Evolutionary conservation across 768 basidiomycete species (phyloP), one percentile per base, ranked within the genome.

Genomic region (Postia placenta): DNA sequence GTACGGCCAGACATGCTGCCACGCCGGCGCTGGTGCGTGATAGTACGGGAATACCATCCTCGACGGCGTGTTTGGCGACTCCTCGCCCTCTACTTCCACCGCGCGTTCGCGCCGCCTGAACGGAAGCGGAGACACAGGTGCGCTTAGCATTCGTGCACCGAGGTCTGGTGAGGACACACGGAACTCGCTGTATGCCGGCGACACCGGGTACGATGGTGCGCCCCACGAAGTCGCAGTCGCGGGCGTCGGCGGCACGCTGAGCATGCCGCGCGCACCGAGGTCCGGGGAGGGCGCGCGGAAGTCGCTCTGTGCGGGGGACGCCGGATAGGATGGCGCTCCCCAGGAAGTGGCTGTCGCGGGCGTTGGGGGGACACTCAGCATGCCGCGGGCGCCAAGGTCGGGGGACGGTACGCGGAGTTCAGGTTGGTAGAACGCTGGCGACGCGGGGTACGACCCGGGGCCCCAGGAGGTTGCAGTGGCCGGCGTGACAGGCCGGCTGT

Each of bases 221-320:
- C 75, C 78, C 64, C 74, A 75, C 14, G 77, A 79, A 2, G 79
- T 81, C 56, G 71, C 68, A 40, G 65, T 67, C 24, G 75, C 69
- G 46, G 72, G 75, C 0, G 75, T 79, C 44, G 72, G 63, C 40
- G 70, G 69, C 19, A 78, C 75, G 14, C 80, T 82, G 14, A 74
- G 75, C 49, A 68, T 63, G 41, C 46, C 51, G 15, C 56, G 53
- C 25, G 62, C 51, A 5, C 40, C 57, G 19, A 58, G 39, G 27
- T 58, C 57, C 15, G 57, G 57, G 0, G 57, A 55, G 12, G 49
- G 39, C 6, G 48, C 45, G 20, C 57, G 57, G 74, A 62, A 23
- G 60, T 45, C 42, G 22, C 17, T 42, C 7, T 15, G 47, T 39
- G 20, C 56, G 11, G 64, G 69, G 7, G 71, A 74, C 22, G 67